Conservation (phyloP, 129 eudicot genomes). For the Ambrosia artemisiifolia region DNA sequence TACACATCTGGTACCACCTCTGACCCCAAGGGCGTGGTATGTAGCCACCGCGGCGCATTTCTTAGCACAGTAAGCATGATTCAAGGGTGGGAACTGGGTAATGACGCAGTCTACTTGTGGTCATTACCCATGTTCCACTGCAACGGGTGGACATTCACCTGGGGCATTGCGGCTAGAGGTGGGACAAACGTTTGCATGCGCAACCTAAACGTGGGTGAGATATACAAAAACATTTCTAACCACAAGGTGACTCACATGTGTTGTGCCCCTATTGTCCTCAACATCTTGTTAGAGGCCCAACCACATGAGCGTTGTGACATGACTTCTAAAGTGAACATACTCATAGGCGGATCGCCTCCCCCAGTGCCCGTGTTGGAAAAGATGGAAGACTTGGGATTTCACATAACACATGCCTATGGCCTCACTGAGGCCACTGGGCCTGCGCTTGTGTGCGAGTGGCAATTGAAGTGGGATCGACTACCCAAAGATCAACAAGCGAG, state of each 20-base stretch:
- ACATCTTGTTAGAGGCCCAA: slow-evolving; percentile 39
- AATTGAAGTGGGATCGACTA: slow-evolving; percentile 33
- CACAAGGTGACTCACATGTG: slow-evolving; percentile 69
- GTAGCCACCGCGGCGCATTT: slow-evolving; percentile 59
- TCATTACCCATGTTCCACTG: slow-evolving; percentile 69
- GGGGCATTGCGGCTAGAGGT: slow-evolving; percentile 64
- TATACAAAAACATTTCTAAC: slow-evolving; percentile 28
- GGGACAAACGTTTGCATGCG: slow-evolving; percentile 65
- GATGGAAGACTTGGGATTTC: slow-evolving; percentile 45
- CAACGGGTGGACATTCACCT: slow-evolving; percentile 67
- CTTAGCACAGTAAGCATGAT: slow-evolving; percentile 45
- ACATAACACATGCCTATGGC: slow-evolving; percentile 51
- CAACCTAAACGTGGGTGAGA: slow-evolving; percentile 34
- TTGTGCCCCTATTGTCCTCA: slow-evolving; percentile 51
- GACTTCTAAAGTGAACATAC: slow-evolving; percentile 28
- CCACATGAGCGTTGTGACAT: slow-evolving; percentile 29
- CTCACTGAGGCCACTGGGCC: slow-evolving; percentile 59
- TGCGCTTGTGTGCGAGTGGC: slow-evolving; percentile 49
- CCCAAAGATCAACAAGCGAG: slow-evolving; percentile 23
- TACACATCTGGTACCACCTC: slow-evolving; percentile 73
- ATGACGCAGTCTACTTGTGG: slow-evolving; percentile 53
- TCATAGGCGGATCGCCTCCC: slow-evolving; percentile 51
- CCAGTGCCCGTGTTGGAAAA: slow-evolving; percentile 34
- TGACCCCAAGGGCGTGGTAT: slow-evolving; percentile 57
- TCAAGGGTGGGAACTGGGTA: slow-evolving; percentile 47